Evolutionary conservation across 305 asterid species (phyloP).

Genomic region (Coffea humblotiana): DNA sequence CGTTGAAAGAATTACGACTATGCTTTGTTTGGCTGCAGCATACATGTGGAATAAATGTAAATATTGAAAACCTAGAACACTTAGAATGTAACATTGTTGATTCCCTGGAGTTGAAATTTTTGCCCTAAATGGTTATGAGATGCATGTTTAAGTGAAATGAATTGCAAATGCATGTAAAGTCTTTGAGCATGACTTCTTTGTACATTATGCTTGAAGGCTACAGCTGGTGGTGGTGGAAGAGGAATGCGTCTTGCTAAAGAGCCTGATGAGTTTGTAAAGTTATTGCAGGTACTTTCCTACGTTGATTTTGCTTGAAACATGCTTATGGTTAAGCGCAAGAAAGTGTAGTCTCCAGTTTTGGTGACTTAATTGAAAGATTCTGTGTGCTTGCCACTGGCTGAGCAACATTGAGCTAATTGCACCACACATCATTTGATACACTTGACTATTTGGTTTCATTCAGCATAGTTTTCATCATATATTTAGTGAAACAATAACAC

Average conservation of each 20-base stretch:
- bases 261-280: slow-evolving; percentile 90
- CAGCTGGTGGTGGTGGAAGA: slow-evolving; percentile 99
- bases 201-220: slow-evolving; percentile 61
- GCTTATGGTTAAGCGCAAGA: not conserved
- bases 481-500: too few relatives aligned
- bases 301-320: not conserved
- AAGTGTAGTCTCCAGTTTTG: not conserved
- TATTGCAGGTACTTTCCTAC: slow-evolving; percentile 69
- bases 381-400: not conserved
- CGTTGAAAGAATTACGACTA: not conserved
- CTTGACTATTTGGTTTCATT: too few relatives aligned
- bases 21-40: not conserved
- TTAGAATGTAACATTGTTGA: not conserved
- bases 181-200: slow-evolving; percentile 23
- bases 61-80: not conserved
- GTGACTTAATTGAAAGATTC: not conserved
- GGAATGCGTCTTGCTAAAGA: slow-evolving; percentile 99
- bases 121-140: not conserved
- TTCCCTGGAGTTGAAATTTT: not conserved
- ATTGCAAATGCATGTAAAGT: not conserved
- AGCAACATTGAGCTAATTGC: not conserved
- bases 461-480: too few relatives aligned
- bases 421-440: too few relatives aligned
- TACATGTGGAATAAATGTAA: not conserved
- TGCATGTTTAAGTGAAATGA: not conserved